Evolutionary conservation across 805 yeast species (phyloP).

Genomic region (Cyberlindnera veronae): DNA sequence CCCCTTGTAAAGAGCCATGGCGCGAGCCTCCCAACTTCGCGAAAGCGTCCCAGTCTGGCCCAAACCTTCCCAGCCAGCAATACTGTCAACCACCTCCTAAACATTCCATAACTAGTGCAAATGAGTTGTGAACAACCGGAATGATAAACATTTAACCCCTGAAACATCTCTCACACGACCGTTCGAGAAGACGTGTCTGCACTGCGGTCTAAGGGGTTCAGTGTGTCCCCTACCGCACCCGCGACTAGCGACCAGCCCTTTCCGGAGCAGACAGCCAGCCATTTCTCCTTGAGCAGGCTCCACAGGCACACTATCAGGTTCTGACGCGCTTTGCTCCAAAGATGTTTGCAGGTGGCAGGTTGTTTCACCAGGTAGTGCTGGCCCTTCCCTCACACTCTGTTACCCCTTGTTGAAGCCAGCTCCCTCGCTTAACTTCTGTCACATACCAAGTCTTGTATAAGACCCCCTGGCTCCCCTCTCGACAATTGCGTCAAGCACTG

Average conservation of each 20-base stretch:
- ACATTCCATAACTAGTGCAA: background rate
- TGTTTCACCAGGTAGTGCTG: background rate
- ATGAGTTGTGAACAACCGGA: background rate
- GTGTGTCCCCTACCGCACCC: slow-evolving; percentile 3
- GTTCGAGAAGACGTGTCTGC: background rate
- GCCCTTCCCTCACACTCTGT: background rate
- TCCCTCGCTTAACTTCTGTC: background rate
- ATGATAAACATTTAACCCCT: background rate
- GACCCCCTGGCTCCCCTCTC: background rate
- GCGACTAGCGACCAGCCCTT: background rate
- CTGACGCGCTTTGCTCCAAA: background rate
- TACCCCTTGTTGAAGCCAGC: background rate
- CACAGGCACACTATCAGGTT: background rate
- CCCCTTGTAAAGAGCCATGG: too few species aligned
- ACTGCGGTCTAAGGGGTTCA: background rate
- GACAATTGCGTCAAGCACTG: background rate
- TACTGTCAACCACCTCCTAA: background rate
- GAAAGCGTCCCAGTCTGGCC: too few species aligned
- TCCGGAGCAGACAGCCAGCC: slow-evolving; percentile 5
- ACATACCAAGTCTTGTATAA: background rate
- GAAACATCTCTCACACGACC: background rate
- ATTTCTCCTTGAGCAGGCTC: background rate
- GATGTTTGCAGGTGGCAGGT: slow-evolving; percentile 5
- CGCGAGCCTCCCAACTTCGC: too few species aligned
- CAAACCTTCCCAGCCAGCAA: too few species aligned